Conservation (phyloP, 176 grass and related monocot genomes). For the Luzula sylvatica region DNA sequence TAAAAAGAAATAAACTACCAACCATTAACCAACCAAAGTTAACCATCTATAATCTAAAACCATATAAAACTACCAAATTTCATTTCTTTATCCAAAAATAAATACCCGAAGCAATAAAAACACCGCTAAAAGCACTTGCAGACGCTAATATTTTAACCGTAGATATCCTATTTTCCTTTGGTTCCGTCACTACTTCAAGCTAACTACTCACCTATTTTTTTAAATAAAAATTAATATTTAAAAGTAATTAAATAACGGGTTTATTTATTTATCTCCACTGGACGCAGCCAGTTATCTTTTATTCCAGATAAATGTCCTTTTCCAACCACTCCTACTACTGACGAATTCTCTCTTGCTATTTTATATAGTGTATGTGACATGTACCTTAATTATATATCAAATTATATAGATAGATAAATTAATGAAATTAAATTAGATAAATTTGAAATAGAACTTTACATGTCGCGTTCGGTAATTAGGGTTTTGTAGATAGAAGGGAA, state of each 20-base stretch:
- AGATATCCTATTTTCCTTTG: conserved; percentile 29
- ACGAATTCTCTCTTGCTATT: conserved; percentile 70
- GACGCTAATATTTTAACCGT: conserved; percentile 64
- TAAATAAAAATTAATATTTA: neutral
- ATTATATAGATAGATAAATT: neutral
- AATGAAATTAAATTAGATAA: neutral
- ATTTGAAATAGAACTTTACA: conserved; percentile 40
- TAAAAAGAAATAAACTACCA: neutral
- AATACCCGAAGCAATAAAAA: conserved; percentile 43
- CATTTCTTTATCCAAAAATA: conserved; percentile 76
- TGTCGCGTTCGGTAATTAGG: conserved; percentile 77
- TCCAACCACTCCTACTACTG: conserved; percentile 85
- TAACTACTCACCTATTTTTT: conserved; percentile 34
- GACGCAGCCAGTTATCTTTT: conserved; percentile 77
- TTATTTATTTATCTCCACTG: conserved; percentile 42
- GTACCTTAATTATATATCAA: conserved; percentile 43
- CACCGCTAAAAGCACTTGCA: conserved; percentile 33
- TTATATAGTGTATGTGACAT: conserved; percentile 71
- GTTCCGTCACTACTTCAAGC: conserved; percentile 59
- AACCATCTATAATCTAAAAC: conserved; percentile 5
- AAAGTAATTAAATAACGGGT: neutral
- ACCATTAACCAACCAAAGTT: neutral
- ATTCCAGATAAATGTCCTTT: conserved; percentile 91
- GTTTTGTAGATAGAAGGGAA: conserved; percentile 89
- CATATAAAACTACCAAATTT: neutral